Conservation (phyloP, 2,329 filamentous ascomycete genomes). For the Botryotinia narcissicola region DNA sequence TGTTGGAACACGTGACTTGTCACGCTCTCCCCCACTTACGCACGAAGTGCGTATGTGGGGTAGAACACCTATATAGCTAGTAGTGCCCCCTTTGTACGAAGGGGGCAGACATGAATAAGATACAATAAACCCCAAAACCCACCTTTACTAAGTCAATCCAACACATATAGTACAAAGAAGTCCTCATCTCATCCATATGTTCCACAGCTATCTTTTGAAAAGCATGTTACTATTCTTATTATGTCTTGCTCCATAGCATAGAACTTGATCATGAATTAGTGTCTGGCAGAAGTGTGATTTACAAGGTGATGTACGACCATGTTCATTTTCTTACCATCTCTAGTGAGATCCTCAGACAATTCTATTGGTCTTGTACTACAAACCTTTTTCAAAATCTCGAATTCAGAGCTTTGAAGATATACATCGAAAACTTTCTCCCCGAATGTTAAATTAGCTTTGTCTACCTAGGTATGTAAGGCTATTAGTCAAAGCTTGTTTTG, state of each 20-base stretch:
- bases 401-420: neutral
- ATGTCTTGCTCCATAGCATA: neutral
- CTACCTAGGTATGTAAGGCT: neutral
- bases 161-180: neutral
- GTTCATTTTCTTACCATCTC: neutral
- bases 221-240: neutral
- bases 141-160: too few relatives aligned
- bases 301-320: neutral
- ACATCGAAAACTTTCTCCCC: neutral
- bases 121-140: too few relatives aligned
- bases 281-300: neutral
- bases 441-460: neutral
- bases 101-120: too few relatives aligned
- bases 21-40: too few relatives aligned
- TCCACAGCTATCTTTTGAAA: neutral
- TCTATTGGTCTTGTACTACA: fast-evolving
- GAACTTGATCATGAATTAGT: neutral
- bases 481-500: neutral
- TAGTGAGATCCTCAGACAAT: neutral
- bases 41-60: too few relatives aligned
- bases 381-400: neutral
- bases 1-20: too few relatives aligned
- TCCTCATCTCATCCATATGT: neutral
- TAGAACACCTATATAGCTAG: too few relatives aligned
- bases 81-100: too few relatives aligned